These are phyloP conservation scores for Aspergillus udagawae DNA, from an alignment of 2,329 filamentous ascomycete species.

Conservation along the genomic window DNA sequence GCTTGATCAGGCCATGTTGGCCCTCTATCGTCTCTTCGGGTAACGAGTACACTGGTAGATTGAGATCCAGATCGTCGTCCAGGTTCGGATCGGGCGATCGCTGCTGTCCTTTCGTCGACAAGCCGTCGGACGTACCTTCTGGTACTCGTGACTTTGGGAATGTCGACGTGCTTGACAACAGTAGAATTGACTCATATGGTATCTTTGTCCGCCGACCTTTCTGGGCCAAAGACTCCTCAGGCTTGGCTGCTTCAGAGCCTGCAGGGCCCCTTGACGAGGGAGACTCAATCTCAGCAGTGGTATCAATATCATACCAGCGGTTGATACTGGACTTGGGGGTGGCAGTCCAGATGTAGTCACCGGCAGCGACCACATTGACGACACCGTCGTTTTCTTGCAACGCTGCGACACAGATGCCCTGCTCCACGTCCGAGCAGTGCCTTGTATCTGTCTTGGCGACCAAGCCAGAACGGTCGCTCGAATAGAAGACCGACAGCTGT, in stretches of 20 bases:
- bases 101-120: slow-evolving; percentile 51
- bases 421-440: slow-evolving; percentile 70
- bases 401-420: slow-evolving; percentile 84
- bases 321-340: slow-evolving; percentile 90
- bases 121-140: slow-evolving; percentile 53
- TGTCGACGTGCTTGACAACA: slow-evolving; percentile 76
- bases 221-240: slow-evolving; percentile 11
- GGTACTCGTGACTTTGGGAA: slow-evolving; percentile 61
- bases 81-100: slow-evolving; percentile 52
- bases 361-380: slow-evolving; percentile 57
- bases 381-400: slow-evolving; percentile 81
- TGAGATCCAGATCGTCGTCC: slow-evolving; percentile 45
- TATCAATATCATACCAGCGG: slow-evolving; percentile 84
- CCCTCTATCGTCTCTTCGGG: slow-evolving; percentile 86
- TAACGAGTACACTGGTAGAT: slow-evolving; percentile 62
- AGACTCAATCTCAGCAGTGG: slow-evolving; percentile 62
- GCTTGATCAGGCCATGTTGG: slow-evolving; percentile 91
- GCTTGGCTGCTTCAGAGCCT: slow-evolving; percentile 32
- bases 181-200: slow-evolving; percentile 70
- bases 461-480: slow-evolving; percentile 83
- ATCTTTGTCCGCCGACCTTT: slow-evolving; percentile 54
- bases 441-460: slow-evolving; percentile 96
- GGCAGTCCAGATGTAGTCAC: slow-evolving; percentile 82
- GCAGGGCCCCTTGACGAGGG: slow-evolving; percentile 38
- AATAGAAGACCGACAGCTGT: slow-evolving; percentile 85